Conservation (phyloP, 2,329 filamentous ascomycete species). For the Elsinoe perseae region DNA sequence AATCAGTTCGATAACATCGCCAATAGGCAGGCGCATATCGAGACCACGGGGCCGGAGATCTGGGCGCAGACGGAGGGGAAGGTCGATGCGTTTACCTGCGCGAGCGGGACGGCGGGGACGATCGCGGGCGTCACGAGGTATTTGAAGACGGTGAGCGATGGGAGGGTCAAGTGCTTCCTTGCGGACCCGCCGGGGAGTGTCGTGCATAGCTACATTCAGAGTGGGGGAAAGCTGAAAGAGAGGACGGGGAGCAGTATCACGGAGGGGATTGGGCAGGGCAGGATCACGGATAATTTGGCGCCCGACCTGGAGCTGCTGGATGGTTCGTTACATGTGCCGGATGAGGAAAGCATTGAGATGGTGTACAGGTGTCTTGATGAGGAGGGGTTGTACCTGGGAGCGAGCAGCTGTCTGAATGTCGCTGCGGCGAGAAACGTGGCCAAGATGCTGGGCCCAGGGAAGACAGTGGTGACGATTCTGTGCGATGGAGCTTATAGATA, state of each 20-base stretch:
- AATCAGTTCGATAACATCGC: slow-evolving; percentile 98
- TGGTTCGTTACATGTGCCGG: slow-evolving; percentile 72
- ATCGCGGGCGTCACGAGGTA: slow-evolving; percentile 82
- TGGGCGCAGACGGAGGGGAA: slow-evolving; percentile 84
- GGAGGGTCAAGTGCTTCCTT: slow-evolving; percentile 76
- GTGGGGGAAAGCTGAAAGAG: slow-evolving; percentile 75
- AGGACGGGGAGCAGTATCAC: slow-evolving; percentile 83
- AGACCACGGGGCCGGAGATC: slow-evolving; percentile 95
- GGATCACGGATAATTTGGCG: slow-evolving; percentile 87
- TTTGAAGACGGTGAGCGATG: slow-evolving; percentile 72
- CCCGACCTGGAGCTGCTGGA: slow-evolving; percentile 80
- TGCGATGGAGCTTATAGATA: slow-evolving; percentile 98
- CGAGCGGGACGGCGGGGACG: slow-evolving; percentile 87
- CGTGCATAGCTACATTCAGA: slow-evolving; percentile 82
- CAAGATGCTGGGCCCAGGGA: slow-evolving; percentile 76
- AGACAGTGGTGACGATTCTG: slow-evolving; percentile 87
- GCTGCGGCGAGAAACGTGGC: slow-evolving; percentile 92
- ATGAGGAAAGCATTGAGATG: slow-evolving; percentile 96
- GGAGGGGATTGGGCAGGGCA: slow-evolving; percentile 93
- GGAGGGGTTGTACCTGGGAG: slow-evolving; percentile 90
- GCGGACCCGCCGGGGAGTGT: slow-evolving; percentile 92
- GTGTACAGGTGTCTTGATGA: slow-evolving; percentile 94
- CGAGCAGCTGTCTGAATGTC: slow-evolving; percentile 89
- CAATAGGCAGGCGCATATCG: slow-evolving; percentile 87
- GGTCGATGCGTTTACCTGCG: slow-evolving; percentile 90